Conservation (phyloP, 2,329 filamentous ascomycete genomes). For the Neonectria ditissima region DNA sequence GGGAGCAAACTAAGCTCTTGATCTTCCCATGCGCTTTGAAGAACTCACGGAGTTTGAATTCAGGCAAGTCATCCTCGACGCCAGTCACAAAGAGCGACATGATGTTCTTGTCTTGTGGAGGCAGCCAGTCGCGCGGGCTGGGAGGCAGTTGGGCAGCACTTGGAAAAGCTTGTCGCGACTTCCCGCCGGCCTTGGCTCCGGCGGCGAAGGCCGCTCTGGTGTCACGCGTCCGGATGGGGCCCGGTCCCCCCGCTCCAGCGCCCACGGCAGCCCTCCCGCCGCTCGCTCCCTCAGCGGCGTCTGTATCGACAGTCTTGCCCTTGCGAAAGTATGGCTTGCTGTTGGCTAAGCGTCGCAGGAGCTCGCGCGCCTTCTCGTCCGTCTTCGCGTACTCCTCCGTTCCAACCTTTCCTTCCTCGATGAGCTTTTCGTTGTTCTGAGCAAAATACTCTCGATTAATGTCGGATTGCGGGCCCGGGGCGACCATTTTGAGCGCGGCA, state of each 20-base stretch:
- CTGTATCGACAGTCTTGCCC: conserved; percentile 77
- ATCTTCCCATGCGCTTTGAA: conserved; percentile 92
- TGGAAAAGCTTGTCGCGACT: conserved; percentile 71
- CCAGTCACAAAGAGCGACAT: conserved; percentile 96
- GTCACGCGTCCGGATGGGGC: conserved; percentile 83
- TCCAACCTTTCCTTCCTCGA: conserved; percentile 88
- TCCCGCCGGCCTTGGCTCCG: conserved; percentile 61
- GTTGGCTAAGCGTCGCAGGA: conserved; percentile 84
- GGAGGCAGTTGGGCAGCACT: conserved; percentile 81
- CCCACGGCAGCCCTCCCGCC: conserved; percentile 63
- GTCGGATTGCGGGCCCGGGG: conserved; percentile 88
- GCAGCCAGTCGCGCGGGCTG: conserved; percentile 85
- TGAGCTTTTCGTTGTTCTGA: conserved; percentile 94
- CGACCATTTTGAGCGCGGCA: conserved; percentile 97
- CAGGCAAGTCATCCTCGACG: conserved; percentile 94
- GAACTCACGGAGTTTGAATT: conserved; percentile 89
- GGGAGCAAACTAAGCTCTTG: conserved; percentile 92
- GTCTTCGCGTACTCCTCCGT: conserved; percentile 96
- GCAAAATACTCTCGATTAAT: conserved; percentile 98
- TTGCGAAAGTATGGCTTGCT: conserved; percentile 97
- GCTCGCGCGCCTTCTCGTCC: conserved; percentile 93
- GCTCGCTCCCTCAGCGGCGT: conserved; percentile 50
- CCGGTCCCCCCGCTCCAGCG: conserved; percentile 71
- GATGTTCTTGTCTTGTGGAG: conserved; percentile 85
- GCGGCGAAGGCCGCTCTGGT: conserved; percentile 63